Evolutionary conservation across 345 rosid genomes (phyloP).

Genomic region (Hirschfeldia incana): DNA sequence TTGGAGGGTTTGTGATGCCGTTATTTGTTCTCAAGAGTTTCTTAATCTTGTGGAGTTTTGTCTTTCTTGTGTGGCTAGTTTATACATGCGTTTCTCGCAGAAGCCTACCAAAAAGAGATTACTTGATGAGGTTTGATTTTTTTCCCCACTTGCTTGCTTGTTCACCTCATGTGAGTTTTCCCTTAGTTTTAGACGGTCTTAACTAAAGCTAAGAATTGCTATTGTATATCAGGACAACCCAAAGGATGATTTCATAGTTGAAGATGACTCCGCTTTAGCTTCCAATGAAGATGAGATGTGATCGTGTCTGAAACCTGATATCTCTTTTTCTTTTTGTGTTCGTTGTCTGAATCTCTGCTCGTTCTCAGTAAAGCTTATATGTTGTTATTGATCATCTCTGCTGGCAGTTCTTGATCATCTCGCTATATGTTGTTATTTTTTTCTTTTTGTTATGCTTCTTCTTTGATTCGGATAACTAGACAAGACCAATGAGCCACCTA

Average conservation of each 20-base stretch:
- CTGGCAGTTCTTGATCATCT: no score
- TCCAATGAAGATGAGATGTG: constrained; percentile 39
- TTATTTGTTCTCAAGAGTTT: constrained; percentile 16
- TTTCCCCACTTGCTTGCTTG: background rate
- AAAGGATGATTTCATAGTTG: constrained; percentile 56
- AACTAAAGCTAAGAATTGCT: constrained; percentile 12
- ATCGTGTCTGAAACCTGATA: no score
- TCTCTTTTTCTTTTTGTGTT: no score
- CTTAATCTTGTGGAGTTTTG: constrained; percentile 3
- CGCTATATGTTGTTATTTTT: no score
- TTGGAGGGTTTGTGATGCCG: constrained; percentile 21
- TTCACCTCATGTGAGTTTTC: constrained; percentile 21
- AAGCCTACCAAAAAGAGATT: constrained; percentile 57
- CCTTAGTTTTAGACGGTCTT: background rate
- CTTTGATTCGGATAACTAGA: no score
- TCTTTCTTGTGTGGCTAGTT: constrained; percentile 52
- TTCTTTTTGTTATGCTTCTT: no score
- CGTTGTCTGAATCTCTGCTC: no score
- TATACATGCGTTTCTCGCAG: constrained; percentile 55
- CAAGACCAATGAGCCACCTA: no score
- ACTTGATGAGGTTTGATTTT: constrained; percentile 55
- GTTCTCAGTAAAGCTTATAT: no score
- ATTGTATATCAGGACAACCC: constrained; percentile 48
- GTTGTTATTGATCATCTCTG: no score
- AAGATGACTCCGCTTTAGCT: constrained; percentile 49